These are phyloP conservation scores for Penicillium nucicola DNA, from an alignment of 495 filamentous ascomycete species.

Conservation along the genomic window DNA sequence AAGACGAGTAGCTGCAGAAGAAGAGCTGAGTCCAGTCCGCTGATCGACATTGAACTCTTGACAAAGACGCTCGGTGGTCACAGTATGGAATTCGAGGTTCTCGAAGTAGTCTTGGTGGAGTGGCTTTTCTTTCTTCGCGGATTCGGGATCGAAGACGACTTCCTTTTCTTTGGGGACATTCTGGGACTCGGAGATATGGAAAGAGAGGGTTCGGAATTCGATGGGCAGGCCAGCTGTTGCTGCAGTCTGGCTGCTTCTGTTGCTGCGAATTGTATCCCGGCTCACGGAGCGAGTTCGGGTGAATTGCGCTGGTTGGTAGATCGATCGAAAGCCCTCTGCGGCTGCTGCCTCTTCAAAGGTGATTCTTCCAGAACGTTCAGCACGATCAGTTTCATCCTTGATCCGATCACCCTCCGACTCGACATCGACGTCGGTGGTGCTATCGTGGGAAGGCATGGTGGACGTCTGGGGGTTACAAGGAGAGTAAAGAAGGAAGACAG, in stretches of 20 bases:
- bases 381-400: constrained; percentile 12
- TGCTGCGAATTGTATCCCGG: constrained; percentile 20
- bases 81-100: constrained; percentile 35
- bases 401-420: constrained; percentile 13
- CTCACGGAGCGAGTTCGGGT: constrained; percentile 20
- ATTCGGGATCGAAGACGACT: background rate
- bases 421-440: constrained; percentile 15
- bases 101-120: constrained; percentile 41
- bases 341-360: constrained; percentile 20
- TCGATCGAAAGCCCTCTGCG: constrained; percentile 18
- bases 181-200: constrained; percentile 44
- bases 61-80: constrained; percentile 25
- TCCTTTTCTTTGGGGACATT: constrained; percentile 28
- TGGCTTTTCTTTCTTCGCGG: constrained; percentile 21
- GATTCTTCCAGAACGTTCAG: constrained; percentile 14
- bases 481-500: constrained; percentile 10
- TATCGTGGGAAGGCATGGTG: constrained; percentile 1
- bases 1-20: constrained; percentile 38
- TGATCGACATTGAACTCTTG: constrained; percentile 33
- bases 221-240: constrained; percentile 32
- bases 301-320: constrained; percentile 18
- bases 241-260: constrained; percentile 9
- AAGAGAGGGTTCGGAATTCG: constrained; percentile 45
- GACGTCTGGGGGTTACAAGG: constrained; percentile 3
- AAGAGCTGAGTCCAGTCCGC: constrained; percentile 25